Evolutionary conservation across 2,329 filamentous ascomycete species (phyloP).

Genomic region (Sarocladium oryzae): DNA sequence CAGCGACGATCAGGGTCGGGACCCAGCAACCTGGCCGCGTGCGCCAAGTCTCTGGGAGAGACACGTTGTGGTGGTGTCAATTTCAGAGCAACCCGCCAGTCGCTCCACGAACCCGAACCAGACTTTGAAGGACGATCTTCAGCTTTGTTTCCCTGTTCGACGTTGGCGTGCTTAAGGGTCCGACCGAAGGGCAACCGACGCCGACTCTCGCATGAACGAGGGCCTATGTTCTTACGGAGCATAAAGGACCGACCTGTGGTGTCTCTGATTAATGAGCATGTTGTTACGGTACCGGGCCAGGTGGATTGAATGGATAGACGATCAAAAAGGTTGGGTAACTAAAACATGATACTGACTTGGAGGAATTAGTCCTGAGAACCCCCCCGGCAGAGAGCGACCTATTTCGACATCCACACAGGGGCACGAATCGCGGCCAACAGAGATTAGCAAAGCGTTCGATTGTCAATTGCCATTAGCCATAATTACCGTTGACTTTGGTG

Average conservation of each 20-base stretch:
- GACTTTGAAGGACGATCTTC: too few species aligned
- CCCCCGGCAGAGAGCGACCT: not conserved
- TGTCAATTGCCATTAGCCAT: conserved; percentile 7
- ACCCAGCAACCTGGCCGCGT: not conserved
- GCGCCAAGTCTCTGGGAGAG: not conserved
- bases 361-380: not conserved
- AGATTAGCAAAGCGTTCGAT: conserved; percentile 1
- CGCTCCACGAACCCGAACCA: conserved; percentile 1
- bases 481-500: not conserved
- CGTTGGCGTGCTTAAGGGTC: too few species aligned
- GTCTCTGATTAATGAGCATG: too few species aligned
- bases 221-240: too few species aligned
- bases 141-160: too few species aligned
- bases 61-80: not conserved
- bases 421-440: not conserved
- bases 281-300: too few species aligned
- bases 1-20: conserved; percentile 1
- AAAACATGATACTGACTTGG: conserved; percentile 7
- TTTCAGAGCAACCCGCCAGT: not conserved
- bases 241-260: too few species aligned
- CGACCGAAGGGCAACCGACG: too few species aligned
- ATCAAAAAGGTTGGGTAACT: conserved; percentile 1
- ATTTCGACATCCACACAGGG: too few species aligned
- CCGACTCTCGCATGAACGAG: too few species aligned
- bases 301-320: too few species aligned